These are phyloP conservation scores for Dioscorea alata DNA, from an alignment of 106 monocot species.

Conservation along the genomic window DNA sequence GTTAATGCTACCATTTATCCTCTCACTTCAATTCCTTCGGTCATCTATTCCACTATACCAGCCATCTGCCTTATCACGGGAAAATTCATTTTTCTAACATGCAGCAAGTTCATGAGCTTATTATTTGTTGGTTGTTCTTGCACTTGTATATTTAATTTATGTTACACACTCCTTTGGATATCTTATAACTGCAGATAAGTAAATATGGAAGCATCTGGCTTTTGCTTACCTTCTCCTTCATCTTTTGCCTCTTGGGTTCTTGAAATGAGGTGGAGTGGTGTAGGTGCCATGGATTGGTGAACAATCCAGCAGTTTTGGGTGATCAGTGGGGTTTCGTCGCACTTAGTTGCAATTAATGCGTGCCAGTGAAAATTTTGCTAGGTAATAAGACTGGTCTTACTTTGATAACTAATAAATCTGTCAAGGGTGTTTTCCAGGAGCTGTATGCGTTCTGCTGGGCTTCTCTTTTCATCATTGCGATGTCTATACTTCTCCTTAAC, in stretches of 20 bases:
- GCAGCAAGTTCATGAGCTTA: background rate
- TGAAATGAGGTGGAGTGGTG: conserved; percentile 38
- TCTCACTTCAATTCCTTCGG: conserved; percentile 25
- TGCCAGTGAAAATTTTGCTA: conserved; percentile 9
- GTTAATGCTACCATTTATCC: conserved; percentile 25
- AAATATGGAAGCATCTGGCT: conserved; percentile 18
- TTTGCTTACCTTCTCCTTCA: conserved; percentile 16
- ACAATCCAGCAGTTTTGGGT: conserved; percentile 26
- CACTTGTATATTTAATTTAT: background rate
- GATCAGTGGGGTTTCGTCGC: conserved; percentile 17
- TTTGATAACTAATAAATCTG: conserved; percentile 11
- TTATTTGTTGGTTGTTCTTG: conserved; percentile 17
- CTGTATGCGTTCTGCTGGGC: conserved; percentile 21
- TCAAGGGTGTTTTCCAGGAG: conserved; percentile 10
- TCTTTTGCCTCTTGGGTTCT: conserved; percentile 13
- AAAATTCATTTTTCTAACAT: too few relatives aligned
- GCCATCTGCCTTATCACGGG: conserved; percentile 35
- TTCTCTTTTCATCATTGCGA: conserved; percentile 25
- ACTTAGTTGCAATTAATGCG: conserved; percentile 21
- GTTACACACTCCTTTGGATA: background rate
- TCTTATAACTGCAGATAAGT: conserved; percentile 9
- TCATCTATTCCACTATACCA: conserved; percentile 31
- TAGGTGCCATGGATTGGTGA: conserved; percentile 18
- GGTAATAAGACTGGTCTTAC: conserved; percentile 16
- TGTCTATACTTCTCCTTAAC: conserved; percentile 19